phyloP scores from a whole-genome alignment of 495 filamentous ascomycete species.

The Aspergillus diversus region DNA sequence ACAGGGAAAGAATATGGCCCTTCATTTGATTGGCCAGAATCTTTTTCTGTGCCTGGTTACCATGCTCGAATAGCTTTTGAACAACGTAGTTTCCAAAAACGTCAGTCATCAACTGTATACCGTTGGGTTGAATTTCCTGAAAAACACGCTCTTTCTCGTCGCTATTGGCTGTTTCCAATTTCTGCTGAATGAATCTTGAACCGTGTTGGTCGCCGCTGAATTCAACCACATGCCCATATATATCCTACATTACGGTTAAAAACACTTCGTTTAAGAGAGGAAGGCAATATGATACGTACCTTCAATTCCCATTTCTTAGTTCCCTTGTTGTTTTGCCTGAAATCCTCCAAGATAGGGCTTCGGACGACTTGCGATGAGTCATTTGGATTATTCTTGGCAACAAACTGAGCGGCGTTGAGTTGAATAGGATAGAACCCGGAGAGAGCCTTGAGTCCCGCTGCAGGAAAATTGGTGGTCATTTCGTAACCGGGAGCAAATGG shows the following conservation, averaged over 20 bases:
- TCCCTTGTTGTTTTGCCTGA: constrained; percentile 72
- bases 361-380: constrained; percentile 66
- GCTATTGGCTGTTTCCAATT: constrained; percentile 91
- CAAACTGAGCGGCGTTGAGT: constrained; percentile 37
- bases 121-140: constrained; percentile 79
- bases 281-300: constrained; percentile 43
- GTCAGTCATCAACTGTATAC: constrained; percentile 89
- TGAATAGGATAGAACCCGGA: constrained; percentile 39
- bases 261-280: neutral
- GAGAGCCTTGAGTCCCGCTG: constrained; percentile 42
- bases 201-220: constrained; percentile 96
- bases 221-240: constrained; percentile 87
- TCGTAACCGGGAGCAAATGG: constrained; percentile 47
- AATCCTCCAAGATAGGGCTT: constrained; percentile 78
- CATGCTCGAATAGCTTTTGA: constrained; percentile 97
- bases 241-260: constrained; percentile 60
- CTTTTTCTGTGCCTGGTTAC: constrained; percentile 92
- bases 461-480: constrained; percentile 15
- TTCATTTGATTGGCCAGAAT: constrained; percentile 85
- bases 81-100: constrained; percentile 99
- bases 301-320: constrained; percentile 85
- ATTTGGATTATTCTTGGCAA: constrained; percentile 58
- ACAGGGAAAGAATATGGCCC: constrained; percentile 75
- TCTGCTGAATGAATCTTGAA: constrained; percentile 94
- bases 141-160: constrained; percentile 97